These are phyloP conservation scores for Eucalyptus regnans DNA, from an alignment of 345 rosid genomes.

Conservation along the genomic window DNA sequence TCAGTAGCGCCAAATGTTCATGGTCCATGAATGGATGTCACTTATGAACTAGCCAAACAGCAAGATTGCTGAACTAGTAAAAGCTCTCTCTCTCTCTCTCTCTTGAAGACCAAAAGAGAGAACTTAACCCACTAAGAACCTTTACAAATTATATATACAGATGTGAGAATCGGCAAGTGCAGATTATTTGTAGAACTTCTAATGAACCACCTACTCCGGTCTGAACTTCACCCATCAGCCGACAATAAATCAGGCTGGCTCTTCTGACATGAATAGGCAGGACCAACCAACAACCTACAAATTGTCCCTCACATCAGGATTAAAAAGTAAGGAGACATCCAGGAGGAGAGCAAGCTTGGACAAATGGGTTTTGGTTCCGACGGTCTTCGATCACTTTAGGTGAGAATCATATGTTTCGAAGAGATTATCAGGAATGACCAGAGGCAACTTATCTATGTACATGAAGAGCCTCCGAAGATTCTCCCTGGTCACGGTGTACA, in stretches of 20 bases:
- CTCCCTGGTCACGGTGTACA: background rate
- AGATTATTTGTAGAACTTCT: background rate
- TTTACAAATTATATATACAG: background rate
- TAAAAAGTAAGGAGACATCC: background rate
- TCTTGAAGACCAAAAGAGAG: background rate
- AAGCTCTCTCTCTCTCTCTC: background rate
- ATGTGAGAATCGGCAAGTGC: background rate
- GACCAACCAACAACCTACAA: background rate
- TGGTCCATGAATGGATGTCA: background rate
- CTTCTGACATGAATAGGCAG: background rate
- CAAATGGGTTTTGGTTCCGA: background rate
- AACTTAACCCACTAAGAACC: background rate
- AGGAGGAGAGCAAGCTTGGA: background rate
- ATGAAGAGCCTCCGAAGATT: background rate
- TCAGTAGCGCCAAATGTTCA: background rate
- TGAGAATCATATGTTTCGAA: background rate
- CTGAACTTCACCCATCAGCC: constrained; percentile 9
- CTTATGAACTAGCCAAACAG: background rate
- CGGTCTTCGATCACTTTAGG: background rate
- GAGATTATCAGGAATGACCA: background rate
- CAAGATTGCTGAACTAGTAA: background rate
- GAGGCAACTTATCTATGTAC: constrained; percentile 1
- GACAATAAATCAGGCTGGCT: background rate
- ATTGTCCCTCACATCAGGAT: background rate
- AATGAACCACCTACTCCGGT: background rate